Base-by-base conservation (phyloP, 495 filamentous ascomycete species). In the Neurospora cerealis region DNA sequence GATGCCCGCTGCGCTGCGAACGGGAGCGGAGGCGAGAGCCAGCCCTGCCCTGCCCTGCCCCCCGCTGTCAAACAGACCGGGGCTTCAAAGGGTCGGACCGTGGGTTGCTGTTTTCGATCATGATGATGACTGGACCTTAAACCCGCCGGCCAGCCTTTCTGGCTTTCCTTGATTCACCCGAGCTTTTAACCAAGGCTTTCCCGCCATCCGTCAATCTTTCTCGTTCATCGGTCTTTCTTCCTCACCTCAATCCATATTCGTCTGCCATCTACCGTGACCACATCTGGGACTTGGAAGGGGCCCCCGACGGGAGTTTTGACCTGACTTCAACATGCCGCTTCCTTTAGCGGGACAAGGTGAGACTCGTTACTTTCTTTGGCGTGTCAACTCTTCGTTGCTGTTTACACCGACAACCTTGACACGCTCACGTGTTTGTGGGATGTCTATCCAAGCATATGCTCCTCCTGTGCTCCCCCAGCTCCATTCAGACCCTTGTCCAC, bases 261-360 rank as follows among this genome's bases (percentile, higher is more conserved):
- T 70, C 69, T 39, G 21, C 44, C 70, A 24, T 73, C 69, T 71
- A 34, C 46, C 48, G 46, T 37, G 32, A 21, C 71, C 39, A 73
- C 42, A 32, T 36, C 48, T 37, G 44, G 46, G 46, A 46, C 17
- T 9, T 37, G 42, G 34, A 46, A 13, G 62, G 69, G 39, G 44
- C 48, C n/a, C 72, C 37, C 54, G 34, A n/a, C n/a, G n/a, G n/a
- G n/a, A 19, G 28, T 19, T 60, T 24, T 5, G 48, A 60, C 48
- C 21, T 6, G 54, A 66, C 54, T 24, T 39, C 54, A 34, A 77
- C 41, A 86, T 86, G 84, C 83, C 84, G 74, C 70, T 84, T 72
- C 83, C 84, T 70, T 74, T 86, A 74, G 78, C 81, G 71, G 84
- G 83, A 74, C 85, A 86, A 81, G 83, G 84, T 86, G 71, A 83